Evolutionary conservation across 2,329 filamentous ascomycete genomes (phyloP).

Genomic region (Alternaria novae-zelandiae): DNA sequence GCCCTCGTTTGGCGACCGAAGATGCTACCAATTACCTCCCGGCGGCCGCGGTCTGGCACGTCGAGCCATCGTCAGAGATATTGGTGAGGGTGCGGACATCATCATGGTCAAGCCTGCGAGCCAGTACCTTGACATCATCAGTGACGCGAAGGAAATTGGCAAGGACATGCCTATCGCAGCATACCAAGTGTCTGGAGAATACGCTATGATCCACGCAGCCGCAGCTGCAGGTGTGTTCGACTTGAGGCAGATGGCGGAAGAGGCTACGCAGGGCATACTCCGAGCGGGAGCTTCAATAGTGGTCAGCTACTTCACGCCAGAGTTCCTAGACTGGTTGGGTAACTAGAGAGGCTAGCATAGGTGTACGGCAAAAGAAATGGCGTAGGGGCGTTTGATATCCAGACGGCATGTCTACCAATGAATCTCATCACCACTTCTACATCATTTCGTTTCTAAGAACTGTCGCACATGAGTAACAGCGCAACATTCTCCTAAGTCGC

Average conservation of each 20-base stretch:
- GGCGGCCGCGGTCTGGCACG: slow-evolving; percentile 90
- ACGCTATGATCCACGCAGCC: slow-evolving; percentile 94
- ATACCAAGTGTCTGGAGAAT: slow-evolving; percentile 97
- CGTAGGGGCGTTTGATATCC: slow-evolving; percentile 3
- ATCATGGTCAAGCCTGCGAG: slow-evolving; percentile 99
- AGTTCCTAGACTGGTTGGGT: slow-evolving; percentile 68
- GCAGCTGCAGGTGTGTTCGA: slow-evolving; percentile 98
- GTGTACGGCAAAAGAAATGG: neutral
- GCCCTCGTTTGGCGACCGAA: slow-evolving; percentile 91
- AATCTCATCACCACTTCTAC: neutral
- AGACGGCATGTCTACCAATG: neutral
- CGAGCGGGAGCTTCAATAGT: slow-evolving; percentile 92
- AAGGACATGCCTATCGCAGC: slow-evolving; percentile 91
- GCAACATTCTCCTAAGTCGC: too few species aligned
- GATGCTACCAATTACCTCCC: slow-evolving; percentile 95
- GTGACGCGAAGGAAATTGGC: slow-evolving; percentile 92
- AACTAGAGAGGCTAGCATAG: slow-evolving; percentile 25
- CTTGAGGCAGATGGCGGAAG: slow-evolving; percentile 91
- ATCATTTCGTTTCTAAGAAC: neutral
- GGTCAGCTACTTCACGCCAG: slow-evolving; percentile 91
- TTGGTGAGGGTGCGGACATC: slow-evolving; percentile 91
- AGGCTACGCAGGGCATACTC: slow-evolving; percentile 91
- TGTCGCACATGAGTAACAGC: neutral
- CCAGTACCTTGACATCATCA: slow-evolving; percentile 96
- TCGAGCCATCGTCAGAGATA: slow-evolving; percentile 87